Percentiles rank a stretch among this genome's conserved stretches.
phyloP scores from a whole-genome alignment of 2,329 filamentous ascomycete species.

The Fusarium sp. region DNA sequence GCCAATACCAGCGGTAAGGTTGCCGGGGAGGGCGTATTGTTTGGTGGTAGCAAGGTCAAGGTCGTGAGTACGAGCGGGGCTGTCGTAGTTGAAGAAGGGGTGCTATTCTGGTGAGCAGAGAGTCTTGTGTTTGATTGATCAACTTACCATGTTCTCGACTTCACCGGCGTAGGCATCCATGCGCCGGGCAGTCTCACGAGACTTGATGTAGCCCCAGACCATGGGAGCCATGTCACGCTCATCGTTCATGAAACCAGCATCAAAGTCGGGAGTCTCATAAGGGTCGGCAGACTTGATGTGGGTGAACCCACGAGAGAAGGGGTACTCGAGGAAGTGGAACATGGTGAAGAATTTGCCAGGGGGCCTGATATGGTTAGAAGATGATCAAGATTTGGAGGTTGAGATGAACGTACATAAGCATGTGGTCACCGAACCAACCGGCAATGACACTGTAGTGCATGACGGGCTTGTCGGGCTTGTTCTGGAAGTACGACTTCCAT shows the following conservation, averaged over 20 bases:
- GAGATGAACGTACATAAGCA: slow-evolving; percentile 60
- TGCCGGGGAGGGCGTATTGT: slow-evolving; percentile 78
- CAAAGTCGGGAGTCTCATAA: slow-evolving; percentile 81
- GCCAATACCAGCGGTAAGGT: slow-evolving; percentile 77
- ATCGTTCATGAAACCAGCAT: slow-evolving; percentile 87
- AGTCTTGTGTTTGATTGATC: slow-evolving; percentile 16
- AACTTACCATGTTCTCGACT: slow-evolving; percentile 64
- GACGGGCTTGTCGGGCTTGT: slow-evolving; percentile 87
- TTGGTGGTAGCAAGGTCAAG: slow-evolving; percentile 82
- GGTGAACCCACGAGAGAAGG: slow-evolving; percentile 78
- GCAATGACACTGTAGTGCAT: slow-evolving; percentile 87
- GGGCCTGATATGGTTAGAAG: slow-evolving; percentile 63
- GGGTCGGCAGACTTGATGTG: slow-evolving; percentile 79
- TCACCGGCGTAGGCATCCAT: slow-evolving; percentile 85
- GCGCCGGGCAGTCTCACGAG: slow-evolving; percentile 80
- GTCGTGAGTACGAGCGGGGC: slow-evolving; percentile 75
- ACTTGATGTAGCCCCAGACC: slow-evolving; percentile 89
- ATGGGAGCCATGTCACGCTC: slow-evolving; percentile 86
- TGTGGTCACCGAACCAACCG: slow-evolving; percentile 72
- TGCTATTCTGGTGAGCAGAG: slow-evolving; percentile 54
- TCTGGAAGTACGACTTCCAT: slow-evolving; percentile 85
- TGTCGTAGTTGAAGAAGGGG: slow-evolving; percentile 79
- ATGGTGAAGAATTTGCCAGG: slow-evolving; percentile 85
- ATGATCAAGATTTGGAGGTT: fast-evolving
- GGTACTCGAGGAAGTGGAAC: slow-evolving; percentile 85